A percentile compares a stretch with the other conserved stretches of the same genome.
Conservation (phyloP, 1,284 basidiomycete species). For the Pascua guehoae region DNA sequence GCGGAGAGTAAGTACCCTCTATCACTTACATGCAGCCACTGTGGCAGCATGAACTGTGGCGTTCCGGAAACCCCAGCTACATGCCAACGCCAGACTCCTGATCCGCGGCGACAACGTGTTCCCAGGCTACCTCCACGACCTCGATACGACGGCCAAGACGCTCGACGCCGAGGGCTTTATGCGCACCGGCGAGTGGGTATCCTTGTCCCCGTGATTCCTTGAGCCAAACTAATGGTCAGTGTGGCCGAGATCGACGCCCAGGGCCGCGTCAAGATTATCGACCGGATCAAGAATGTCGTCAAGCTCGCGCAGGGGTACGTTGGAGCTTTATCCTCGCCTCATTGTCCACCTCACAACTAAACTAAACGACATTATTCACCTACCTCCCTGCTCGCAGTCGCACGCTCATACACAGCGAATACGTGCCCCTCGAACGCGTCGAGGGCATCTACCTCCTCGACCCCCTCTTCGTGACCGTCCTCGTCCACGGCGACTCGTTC, state of each 20-base stretch:
- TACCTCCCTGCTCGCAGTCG: no score
- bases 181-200: constrained; percentile 70
- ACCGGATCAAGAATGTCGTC: constrained; percentile 97
- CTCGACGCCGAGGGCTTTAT: constrained; percentile 72
- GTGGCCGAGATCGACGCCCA: constrained; percentile 73
- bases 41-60: no score
- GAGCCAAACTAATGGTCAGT: constrained; percentile 10
- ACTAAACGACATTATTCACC: no score
- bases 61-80: no score
- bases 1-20: constrained; percentile 65
- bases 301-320: constrained; percentile 80
- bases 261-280: constrained; percentile 85
- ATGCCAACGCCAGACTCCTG: constrained; percentile 52
- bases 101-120: constrained; percentile 68
- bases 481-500: constrained; percentile 81
- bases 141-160: constrained; percentile 56
- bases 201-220: not conserved
- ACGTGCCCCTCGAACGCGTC: constrained; percentile 96
- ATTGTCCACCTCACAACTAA: no score
- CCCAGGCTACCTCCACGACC: constrained; percentile 57
- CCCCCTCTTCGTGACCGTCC: constrained; percentile 69
- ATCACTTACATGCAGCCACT: no score
- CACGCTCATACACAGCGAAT: constrained; percentile 58
- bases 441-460: constrained; percentile 75
- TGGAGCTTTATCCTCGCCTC: not conserved